Percentiles rank a stretch among this genome's conserved stretches.
phyloP scores from a whole-genome alignment of 2,329 filamentous ascomycete species.

The Nannizziopsis barbatae region DNA sequence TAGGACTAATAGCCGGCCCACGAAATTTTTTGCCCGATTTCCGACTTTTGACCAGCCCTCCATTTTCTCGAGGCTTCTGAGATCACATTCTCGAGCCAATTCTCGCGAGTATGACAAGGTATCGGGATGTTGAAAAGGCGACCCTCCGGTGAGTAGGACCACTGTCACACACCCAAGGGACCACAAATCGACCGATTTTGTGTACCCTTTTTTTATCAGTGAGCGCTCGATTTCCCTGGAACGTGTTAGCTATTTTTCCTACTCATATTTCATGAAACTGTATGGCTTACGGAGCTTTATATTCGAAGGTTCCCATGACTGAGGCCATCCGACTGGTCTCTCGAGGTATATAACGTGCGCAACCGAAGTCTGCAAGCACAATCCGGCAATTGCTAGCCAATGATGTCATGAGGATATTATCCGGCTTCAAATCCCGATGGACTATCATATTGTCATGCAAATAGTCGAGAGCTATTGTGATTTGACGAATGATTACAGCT shows the following conservation, averaged over 20 bases:
- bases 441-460: conserved; percentile 46
- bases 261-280: neutral
- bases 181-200: conserved; percentile 51
- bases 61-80: conserved; percentile 36
- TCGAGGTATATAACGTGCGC: conserved; percentile 33
- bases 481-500: conserved; percentile 45
- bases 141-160: conserved; percentile 42
- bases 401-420: conserved; percentile 51
- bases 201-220: conserved; percentile 32
- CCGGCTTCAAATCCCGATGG: conserved; percentile 53
- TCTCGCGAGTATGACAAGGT: conserved; percentile 22
- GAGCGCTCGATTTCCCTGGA: conserved; percentile 19
- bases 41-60: conserved; percentile 35
- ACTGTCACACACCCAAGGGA: conserved; percentile 47
- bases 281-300: conserved; percentile 46
- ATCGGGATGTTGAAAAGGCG: conserved; percentile 35
- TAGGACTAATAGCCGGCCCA: conserved; percentile 41
- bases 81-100: conserved; percentile 32
- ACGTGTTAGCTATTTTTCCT: conserved; percentile 2
- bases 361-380: conserved; percentile 52
- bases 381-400: conserved; percentile 41
- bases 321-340: conserved; percentile 41
- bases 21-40: conserved; percentile 42
- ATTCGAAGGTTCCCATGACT: conserved; percentile 46
- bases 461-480: conserved; percentile 48